phyloP scores from a whole-genome alignment of 805 yeast genomes.

The Kluyveromyces siamensis region DNA sequence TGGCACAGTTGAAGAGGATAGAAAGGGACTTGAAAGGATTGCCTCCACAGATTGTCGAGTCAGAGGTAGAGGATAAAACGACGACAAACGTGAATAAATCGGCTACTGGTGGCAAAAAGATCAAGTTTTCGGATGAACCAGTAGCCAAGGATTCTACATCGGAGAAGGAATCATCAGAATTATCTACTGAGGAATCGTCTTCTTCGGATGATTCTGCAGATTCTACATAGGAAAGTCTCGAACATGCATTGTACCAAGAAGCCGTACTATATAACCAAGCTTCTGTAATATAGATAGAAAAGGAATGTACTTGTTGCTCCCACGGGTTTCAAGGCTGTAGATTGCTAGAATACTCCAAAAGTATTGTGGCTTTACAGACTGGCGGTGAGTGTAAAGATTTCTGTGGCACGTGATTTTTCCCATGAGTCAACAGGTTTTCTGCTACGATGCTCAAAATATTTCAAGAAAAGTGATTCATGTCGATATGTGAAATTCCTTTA shows the following conservation, averaged over 20 bases:
- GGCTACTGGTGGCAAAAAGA: conserved; percentile 25
- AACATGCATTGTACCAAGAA: background rate
- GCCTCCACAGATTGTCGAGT: conserved; percentile 42
- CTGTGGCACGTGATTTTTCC: background rate
- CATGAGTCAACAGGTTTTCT: background rate
- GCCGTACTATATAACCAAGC: background rate
- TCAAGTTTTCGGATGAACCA: conserved; percentile 15
- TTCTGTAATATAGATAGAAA: background rate
- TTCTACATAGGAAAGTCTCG: no score
- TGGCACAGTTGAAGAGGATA: conserved; percentile 58
- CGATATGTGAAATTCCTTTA: no score
- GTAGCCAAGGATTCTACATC: background rate
- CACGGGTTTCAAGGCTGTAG: no score
- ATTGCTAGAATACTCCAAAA: no score
- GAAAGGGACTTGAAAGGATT: conserved; percentile 75
- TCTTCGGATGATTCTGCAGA: no score
- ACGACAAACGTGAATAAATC: conserved; percentile 11
- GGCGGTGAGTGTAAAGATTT: background rate
- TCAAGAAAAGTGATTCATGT: no score
- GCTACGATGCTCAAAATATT: no score
- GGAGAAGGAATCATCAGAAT: background rate
- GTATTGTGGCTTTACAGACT: no score
- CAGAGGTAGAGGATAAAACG: conserved; percentile 4
- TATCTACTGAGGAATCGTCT: no score
- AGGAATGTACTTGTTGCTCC: no score